Conservation (phyloP, 192 early-diverging fungal genomes). For the Paraglomus brasilianum region DNA sequence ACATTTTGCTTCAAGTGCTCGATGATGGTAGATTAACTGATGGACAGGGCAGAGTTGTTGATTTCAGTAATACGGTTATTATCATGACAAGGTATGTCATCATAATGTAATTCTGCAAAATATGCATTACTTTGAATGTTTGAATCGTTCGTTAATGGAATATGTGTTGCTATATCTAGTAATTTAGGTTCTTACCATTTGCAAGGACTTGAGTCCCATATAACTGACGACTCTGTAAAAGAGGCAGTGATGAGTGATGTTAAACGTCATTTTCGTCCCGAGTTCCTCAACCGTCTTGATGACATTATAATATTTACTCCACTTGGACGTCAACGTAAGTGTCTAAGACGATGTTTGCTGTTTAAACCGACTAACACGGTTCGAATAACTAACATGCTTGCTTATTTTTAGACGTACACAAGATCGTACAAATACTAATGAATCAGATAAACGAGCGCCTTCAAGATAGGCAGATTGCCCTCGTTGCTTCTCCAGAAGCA, state of each 20-base stretch:
- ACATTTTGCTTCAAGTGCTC: constrained; percentile 78
- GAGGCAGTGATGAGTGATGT: constrained; percentile 82
- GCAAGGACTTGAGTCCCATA: constrained; percentile 21
- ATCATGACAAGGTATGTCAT: constrained; percentile 95
- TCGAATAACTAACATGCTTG: neutral
- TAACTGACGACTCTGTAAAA: constrained; percentile 39
- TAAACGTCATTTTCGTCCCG: constrained; percentile 78
- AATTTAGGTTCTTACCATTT: constrained; percentile 26
- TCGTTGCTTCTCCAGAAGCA: constrained; percentile 69
- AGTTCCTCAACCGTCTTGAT: constrained; percentile 94
- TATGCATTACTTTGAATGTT: too few species aligned
- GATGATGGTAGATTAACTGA: constrained; percentile 97
- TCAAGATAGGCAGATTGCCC: constrained; percentile 68
- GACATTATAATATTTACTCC: constrained; percentile 87
- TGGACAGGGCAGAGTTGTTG: constrained; percentile 81
- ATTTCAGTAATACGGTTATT: constrained; percentile 95
- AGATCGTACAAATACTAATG: constrained; percentile 75
- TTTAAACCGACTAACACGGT: neutral
- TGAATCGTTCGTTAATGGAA: neutral
- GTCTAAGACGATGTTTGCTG: neutral
- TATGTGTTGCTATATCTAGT: constrained; percentile 5
- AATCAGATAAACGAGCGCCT: constrained; percentile 68
- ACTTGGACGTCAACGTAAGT: constrained; percentile 44
- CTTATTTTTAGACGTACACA: constrained; percentile 45
- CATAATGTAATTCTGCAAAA: constrained; percentile 40